phyloP scores from a whole-genome alignment of 768 basidiomycete species.

The Termitomyces sp. region DNA sequence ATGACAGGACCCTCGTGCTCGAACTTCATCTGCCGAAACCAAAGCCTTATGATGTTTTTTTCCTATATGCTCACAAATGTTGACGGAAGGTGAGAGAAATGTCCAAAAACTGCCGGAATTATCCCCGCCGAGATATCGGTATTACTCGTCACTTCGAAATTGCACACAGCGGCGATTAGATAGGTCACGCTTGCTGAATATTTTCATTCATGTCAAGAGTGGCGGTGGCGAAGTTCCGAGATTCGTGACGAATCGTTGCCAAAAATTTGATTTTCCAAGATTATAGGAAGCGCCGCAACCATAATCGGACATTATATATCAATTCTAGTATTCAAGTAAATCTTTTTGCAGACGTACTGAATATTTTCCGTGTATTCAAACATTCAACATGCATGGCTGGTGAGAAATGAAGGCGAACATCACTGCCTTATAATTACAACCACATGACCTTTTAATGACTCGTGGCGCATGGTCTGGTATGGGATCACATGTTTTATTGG shows the following conservation, averaged over 20 bases:
- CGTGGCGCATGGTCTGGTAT: neutral
- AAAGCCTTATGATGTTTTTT: neutral
- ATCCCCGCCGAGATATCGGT: neutral
- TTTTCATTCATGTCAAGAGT: neutral
- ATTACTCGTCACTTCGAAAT: too few species aligned
- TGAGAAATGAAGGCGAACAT: neutral
- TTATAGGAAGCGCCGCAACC: neutral
- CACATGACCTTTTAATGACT: neutral
- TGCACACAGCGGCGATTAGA: neutral
- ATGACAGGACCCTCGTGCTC: neutral
- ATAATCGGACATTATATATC: neutral
- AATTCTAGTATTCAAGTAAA: neutral
- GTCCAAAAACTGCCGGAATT: neutral
- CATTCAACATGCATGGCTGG: too few species aligned
- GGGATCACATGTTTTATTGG: neutral
- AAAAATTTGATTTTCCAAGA: too few species aligned
- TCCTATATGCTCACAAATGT: neutral
- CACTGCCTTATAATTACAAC: neutral
- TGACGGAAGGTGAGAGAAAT: neutral
- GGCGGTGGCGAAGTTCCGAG: neutral
- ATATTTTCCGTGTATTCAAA: neutral
- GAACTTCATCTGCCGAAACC: neutral
- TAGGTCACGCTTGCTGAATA: neutral
- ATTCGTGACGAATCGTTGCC: too few species aligned
- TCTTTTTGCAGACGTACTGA: neutral